These are phyloP conservation scores for Monilinia laxa DNA, from an alignment of 2,329 filamentous ascomycete species.

Conservation along the genomic window DNA sequence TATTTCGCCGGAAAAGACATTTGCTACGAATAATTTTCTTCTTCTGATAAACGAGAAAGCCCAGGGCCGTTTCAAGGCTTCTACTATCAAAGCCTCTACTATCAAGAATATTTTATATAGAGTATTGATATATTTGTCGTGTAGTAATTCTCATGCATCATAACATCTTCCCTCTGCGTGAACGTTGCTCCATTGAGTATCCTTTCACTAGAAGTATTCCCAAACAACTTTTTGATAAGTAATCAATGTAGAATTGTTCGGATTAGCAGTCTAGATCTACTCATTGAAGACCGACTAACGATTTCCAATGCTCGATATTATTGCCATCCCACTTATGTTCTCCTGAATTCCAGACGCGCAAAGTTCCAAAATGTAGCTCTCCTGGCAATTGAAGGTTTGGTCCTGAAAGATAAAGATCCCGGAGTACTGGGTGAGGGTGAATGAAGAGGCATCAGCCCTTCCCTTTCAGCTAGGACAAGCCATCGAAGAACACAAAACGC, in stretches of 20 bases:
- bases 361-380: slow-evolving; percentile 67
- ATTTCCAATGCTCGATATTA: too few species aligned
- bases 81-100: background rate
- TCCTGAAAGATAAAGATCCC: slow-evolving; percentile 31
- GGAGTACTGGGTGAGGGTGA: slow-evolving; percentile 45
- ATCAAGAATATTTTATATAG: background rate
- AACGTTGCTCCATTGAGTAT: background rate
- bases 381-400: slow-evolving; percentile 53
- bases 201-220: background rate
- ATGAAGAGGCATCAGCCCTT: slow-evolving; percentile 47
- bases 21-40: background rate
- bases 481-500: too few species aligned
- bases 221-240: background rate
- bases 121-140: background rate
- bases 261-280: too few species aligned
- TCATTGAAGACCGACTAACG: too few species aligned
- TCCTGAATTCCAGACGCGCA: slow-evolving; percentile 40
- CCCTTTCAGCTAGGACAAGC: slow-evolving; percentile 47
- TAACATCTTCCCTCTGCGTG: background rate
- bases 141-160: background rate
- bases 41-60: background rate
- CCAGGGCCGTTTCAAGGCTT: too few species aligned
- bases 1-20: background rate
- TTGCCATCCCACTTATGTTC: too few species aligned
- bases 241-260: background rate